phyloP scores from a whole-genome alignment of 805 yeast species.

The Kodamaea laetipori region DNA sequence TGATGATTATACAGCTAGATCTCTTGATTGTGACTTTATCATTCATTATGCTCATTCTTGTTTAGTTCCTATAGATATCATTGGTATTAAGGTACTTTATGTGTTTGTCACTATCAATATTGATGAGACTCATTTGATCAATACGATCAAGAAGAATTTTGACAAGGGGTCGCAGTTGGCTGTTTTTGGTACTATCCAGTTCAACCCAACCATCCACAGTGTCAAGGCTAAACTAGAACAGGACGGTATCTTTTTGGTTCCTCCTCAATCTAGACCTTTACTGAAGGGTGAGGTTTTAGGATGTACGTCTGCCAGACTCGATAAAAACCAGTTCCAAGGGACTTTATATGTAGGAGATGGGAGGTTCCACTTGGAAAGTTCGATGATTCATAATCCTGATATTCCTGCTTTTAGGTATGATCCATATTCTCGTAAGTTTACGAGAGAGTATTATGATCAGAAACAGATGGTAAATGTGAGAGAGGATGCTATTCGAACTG shows the following conservation, averaged over 20 bases:
- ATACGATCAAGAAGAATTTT: conserved; percentile 75
- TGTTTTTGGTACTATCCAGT: conserved; percentile 93
- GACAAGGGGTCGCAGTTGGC: conserved; percentile 67
- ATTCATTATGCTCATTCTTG: conserved; percentile 98
- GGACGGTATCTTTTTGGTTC: conserved; percentile 59
- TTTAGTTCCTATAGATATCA: conserved; percentile 90
- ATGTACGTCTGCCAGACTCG: conserved; percentile 86
- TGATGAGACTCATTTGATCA: conserved; percentile 78
- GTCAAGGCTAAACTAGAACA: conserved; percentile 60
- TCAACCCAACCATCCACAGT: conserved; percentile 90
- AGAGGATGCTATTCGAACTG: conserved; percentile 68
- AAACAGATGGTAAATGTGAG: conserved; percentile 76
- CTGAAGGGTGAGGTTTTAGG: conserved; percentile 97
- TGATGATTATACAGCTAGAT: conserved; percentile 92
- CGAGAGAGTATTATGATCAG: conserved; percentile 86
- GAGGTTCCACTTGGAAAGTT: conserved; percentile 89
- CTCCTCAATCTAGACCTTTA: conserved; percentile 91
- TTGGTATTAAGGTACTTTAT: conserved; percentile 87
- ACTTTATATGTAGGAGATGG: conserved; percentile 97
- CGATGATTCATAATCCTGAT: conserved; percentile 96
- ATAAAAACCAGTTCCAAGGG: conserved; percentile 63
- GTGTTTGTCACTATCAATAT: conserved; percentile 92
- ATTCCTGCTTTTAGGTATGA: conserved; percentile 93
- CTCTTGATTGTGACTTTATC: conserved; percentile 90
- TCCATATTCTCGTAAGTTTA: conserved; percentile 90